Base-by-base conservation (phyloP, 495 filamentous ascomycete species). In the Trichoderma erinaceum region DNA sequence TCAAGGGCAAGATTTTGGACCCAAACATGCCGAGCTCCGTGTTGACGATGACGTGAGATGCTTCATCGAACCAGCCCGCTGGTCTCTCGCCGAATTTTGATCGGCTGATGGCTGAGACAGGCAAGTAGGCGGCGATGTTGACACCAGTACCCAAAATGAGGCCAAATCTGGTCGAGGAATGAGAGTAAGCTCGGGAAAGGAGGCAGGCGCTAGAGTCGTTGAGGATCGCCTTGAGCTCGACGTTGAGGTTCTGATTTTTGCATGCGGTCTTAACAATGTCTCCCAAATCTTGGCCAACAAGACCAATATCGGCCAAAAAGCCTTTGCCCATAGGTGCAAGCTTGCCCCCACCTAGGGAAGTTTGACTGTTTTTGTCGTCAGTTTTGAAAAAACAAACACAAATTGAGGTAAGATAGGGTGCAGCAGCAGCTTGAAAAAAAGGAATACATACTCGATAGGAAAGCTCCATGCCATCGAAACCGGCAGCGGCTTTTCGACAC, bases 391-490 rank as follows among this genome's bases (percentile, higher is more conserved):
- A 32, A 29, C 21, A 41, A 13, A 65, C 3, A 41, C 29, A 7
- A 10, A 52, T 12, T 12, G 18, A 41, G 65, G 8, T 21, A 65
- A 15, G 5, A 25, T 1, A 44, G 25, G 35, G 43, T 4, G 5
- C 21, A 21, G 16, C n/a, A 5, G 35, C 4, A 27, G 7, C 35
- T 38, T 38, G 35, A 52, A 29, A 35, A 35, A 35, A 38, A 25
- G 43, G 35, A 65, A 35, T 71, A 82, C 81, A 77, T 81, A 93
- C 90, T 89, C 87, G 64, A 96, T 92, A 16, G 92, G 92, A 73
- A 96, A 96, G 76, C 90, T 93, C 83, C 92, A 96, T 11, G 92
- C 90, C 50, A 96, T 82, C 0, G 91, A 91, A 80, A 94, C 77
- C 2, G 81, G 79, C 68, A 84, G 73, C 15, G 75, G 75, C 23